Base-by-base conservation (phyloP, 2,329 filamentous ascomycete genomes). In the Albifimbria verrucaria region DNA sequence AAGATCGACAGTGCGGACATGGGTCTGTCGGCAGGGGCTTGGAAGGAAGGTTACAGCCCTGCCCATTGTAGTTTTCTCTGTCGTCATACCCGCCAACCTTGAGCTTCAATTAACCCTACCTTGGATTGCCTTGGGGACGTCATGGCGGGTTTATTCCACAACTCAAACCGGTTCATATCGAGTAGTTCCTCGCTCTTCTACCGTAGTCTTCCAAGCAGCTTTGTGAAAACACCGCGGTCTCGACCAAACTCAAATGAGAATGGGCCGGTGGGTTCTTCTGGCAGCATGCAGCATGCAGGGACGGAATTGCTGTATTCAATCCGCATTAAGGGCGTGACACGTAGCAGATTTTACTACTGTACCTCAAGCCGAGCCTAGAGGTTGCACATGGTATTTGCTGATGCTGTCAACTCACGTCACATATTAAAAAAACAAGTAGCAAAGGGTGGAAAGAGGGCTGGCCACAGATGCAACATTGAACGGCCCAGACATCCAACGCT, bases 321-420 rank as follows among this genome's bases (percentile, higher is more conserved):
- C 42, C 42, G 17, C 46, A 48, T n/a, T 48, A n/a, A 36, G 17
- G 25, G 24, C 25, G 24, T 48, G 46, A 48, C 46, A 48, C 46
- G 46, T 48, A 48, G 46, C 25, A 26, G 25, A n/a, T 44, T 39
- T 39, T 12, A 6, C 12, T 39, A n/a, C n/a, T n/a, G n/a, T n/a
- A n/a, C n/a, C n/a, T n/a, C n/a, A n/a, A n/a, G n/a, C n/a, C n/a
- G 12, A n/a, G 32, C 32, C 12, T 12, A n/a, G 12, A 15, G 15
- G 32, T 39, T 39, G 32, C 32, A 39, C 32, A 39, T 12, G 32
- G 32, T n/a, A 12, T 17, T 39, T n/a, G 18, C 18, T 39, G 32
- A n/a, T 12, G 32, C 32, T 39, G 32, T 39, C 32, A 39, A 39
- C 18, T 12, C 32, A 39, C 32, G 32, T 39, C 32, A 39, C 32